Conservation (phyloP, 169 alveolate species). For the Cryptosporidium xiaoi region DNA sequence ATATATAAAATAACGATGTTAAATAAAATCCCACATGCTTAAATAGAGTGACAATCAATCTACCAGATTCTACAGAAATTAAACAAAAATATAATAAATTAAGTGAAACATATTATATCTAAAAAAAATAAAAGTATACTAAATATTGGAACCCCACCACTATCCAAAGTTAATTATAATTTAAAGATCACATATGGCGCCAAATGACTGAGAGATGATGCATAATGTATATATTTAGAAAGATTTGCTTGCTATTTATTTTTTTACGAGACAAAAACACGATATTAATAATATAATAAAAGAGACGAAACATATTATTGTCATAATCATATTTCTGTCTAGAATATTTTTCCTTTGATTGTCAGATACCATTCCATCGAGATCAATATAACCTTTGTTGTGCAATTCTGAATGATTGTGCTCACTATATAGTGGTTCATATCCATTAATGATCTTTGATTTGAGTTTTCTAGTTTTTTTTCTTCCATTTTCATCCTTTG, state of each 20-base stretch:
- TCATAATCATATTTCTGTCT: constrained; percentile 44
- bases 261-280: constrained; percentile 34
- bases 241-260: background rate
- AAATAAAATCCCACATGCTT: too few relatives aligned
- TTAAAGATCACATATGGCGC: too few relatives aligned
- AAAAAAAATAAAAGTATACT: too few relatives aligned
- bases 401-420: constrained; percentile 10
- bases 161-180: too few relatives aligned
- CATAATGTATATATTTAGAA: too few relatives aligned
- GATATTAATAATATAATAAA: constrained; percentile 9
- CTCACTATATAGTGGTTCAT: constrained; percentile 9
- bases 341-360: constrained; percentile 19
- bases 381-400: constrained; percentile 32
- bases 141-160: too few relatives aligned
- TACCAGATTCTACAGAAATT: too few relatives aligned
- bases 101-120: too few relatives aligned
- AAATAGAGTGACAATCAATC: too few relatives aligned
- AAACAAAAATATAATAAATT: too few relatives aligned
- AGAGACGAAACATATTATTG: constrained; percentile 24
- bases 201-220: too few relatives aligned
- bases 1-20: too few relatives aligned
- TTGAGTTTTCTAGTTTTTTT: background rate
- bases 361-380: constrained; percentile 15
- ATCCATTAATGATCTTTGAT: background rate
- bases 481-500: background rate